Conservation (phyloP, 2,329 filamentous ascomycete genomes). For the Penicillium corylophilum region DNA sequence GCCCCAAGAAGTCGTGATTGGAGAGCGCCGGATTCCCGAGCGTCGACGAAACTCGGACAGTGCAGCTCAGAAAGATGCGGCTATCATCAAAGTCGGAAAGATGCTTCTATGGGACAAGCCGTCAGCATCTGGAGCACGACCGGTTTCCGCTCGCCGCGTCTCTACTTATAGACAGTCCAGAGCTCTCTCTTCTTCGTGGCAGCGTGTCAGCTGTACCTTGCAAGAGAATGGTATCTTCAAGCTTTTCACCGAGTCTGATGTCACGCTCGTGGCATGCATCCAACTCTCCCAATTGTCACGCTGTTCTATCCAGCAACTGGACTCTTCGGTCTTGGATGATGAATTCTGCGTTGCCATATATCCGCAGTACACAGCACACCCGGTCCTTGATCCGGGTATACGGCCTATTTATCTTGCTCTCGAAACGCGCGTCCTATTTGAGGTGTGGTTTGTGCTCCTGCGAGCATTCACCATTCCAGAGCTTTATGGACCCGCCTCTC, state of each 20-base stretch:
- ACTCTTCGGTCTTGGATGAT: slow-evolving; percentile 85
- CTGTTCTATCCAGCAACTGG: slow-evolving; percentile 85
- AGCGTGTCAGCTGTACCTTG: slow-evolving; percentile 84
- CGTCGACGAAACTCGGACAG: slow-evolving; percentile 48
- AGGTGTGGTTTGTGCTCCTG: slow-evolving; percentile 93
- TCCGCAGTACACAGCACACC: slow-evolving; percentile 79
- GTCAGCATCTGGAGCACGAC: slow-evolving; percentile 38
- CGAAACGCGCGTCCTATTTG: slow-evolving; percentile 85
- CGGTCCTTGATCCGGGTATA: slow-evolving; percentile 71
- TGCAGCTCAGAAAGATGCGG: slow-evolving; percentile 64
- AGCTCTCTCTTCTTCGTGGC: slow-evolving; percentile 68
- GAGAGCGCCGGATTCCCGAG: slow-evolving; percentile 43
- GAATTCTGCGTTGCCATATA: slow-evolving; percentile 95
- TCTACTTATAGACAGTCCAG: slow-evolving; percentile 58
- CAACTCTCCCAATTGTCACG: slow-evolving; percentile 86
- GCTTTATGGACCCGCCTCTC: slow-evolving; percentile 69
- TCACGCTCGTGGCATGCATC: slow-evolving; percentile 74
- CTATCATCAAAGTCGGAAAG: slow-evolving; percentile 94
- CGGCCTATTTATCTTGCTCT: slow-evolving; percentile 87
- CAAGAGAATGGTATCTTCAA: slow-evolving; percentile 95
- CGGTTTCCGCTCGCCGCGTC: slow-evolving; percentile 43
- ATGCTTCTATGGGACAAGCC: slow-evolving; percentile 89
- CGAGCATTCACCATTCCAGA: slow-evolving; percentile 91
- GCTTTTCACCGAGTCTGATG: slow-evolving; percentile 81
- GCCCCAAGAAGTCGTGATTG: slow-evolving; percentile 46